Percentiles rank a stretch among this genome's conserved stretches.
These are phyloP conservation scores for Daedaleopsis nitida DNA, from an alignment of 768 basidiomycete genomes.

Conservation along the genomic window DNA sequence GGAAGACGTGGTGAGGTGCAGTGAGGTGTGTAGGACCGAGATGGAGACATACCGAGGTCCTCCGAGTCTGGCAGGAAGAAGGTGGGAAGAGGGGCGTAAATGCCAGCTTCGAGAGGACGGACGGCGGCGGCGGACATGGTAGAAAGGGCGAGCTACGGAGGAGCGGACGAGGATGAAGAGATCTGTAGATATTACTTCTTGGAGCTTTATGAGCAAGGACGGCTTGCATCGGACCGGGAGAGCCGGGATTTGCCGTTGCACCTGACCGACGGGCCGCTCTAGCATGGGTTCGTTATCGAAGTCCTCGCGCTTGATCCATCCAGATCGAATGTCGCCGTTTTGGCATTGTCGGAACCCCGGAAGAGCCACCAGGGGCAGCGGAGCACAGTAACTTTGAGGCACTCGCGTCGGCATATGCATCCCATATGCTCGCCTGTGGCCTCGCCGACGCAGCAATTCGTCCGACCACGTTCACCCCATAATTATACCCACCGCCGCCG, in stretches of 20 bases:
- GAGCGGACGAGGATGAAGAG: slow-evolving; percentile 7
- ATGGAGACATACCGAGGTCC: slow-evolving; percentile 67
- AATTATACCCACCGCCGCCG: background rate
- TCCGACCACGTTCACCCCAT: background rate
- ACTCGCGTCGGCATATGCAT: background rate
- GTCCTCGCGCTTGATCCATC: slow-evolving; percentile 10
- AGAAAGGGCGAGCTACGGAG: slow-evolving; percentile 14
- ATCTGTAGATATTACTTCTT: slow-evolving; percentile 10
- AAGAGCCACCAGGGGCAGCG: background rate
- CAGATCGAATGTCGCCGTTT: slow-evolving; percentile 7
- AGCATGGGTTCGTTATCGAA: slow-evolving; percentile 17
- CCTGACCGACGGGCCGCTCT: slow-evolving; percentile 23
- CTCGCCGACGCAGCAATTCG: background rate
- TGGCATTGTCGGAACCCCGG: slow-evolving; percentile 7
- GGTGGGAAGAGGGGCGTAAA: slow-evolving; percentile 84
- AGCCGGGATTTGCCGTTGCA: slow-evolving; percentile 6
- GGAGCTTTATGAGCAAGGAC: slow-evolving; percentile 16
- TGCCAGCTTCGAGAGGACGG: slow-evolving; percentile 72
- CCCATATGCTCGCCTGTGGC: background rate
- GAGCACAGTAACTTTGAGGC: background rate
- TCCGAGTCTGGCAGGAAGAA: slow-evolving; percentile 78
- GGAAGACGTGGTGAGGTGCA: background rate
- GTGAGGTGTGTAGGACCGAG: background rate
- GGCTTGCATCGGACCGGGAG: slow-evolving; percentile 16
- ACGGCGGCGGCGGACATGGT: slow-evolving; percentile 22